Base-by-base conservation (phyloP, 768 basidiomycete genomes). In the Pisolithus sp. region DNA sequence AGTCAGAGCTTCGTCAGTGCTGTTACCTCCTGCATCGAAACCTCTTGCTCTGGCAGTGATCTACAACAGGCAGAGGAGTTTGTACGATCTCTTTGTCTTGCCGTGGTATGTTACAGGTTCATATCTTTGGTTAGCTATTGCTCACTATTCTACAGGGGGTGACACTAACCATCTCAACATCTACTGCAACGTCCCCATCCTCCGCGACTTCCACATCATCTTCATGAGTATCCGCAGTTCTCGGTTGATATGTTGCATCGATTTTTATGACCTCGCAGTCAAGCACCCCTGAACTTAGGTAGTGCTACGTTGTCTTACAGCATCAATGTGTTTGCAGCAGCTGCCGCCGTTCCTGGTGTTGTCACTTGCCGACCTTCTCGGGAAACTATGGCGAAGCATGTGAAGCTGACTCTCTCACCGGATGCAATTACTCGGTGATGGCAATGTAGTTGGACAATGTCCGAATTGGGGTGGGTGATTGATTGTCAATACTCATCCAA, bases 1-100 rank as follows among this genome's bases (percentile, higher is more conserved):
- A 71, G 68, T 61, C 0, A 57, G 18, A n/a, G 51, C 1, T 86
- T 83, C 61, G 57, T 85, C 53, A 45, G 51, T 38, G 61, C 63
- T 49, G 73, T 75, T 44, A 77, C 79, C 36, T 1, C 58, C 0
- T 86, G 85, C 66, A 76, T 85, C 54, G 20, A 63, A 46, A 34
- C 46, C 4, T 56, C 66, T n/a, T 86, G 85, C 71, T 53, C 57
- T 0, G 76, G 73, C 44, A 37, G 36, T 10, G 81, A 85, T 60
- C 71, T 82, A 51, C 30, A 57, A 23, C 58, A 47, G 12, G 78
- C 83, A n/a, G 62, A 76, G 47, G 18, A 50, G 0, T 65, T 62
- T 49, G 75, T 82, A 7, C 64, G 72, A 45, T 44, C 56, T 2
- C 57, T 79, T 40, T 85, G 83, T 54, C 61, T 60, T 0, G 64